Evolutionary conservation across 192 early-diverging fungal species (phyloP).

Genomic region (Coemansia sp.): DNA sequence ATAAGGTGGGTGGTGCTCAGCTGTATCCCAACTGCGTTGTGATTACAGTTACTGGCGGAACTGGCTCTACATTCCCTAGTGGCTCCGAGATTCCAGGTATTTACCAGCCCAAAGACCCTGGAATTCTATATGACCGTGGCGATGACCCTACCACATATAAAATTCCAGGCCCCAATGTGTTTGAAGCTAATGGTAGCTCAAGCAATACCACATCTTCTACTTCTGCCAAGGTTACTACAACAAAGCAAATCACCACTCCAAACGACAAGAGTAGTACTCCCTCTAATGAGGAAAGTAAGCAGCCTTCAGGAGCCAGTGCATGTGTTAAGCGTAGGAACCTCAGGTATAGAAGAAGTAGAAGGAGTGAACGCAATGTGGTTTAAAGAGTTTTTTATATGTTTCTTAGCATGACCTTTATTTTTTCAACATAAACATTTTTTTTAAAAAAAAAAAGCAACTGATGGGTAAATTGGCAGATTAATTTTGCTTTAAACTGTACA

Average conservation of each 20-base stretch:
- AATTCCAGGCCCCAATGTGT: constrained; percentile 21
- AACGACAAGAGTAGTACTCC: background rate
- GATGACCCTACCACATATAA: constrained; percentile 3
- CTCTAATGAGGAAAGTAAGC: background rate
- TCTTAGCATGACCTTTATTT: too few species aligned
- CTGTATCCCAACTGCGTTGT: constrained; percentile 29
- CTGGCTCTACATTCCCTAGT: background rate
- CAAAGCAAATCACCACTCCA: background rate
- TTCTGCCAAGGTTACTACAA: too few species aligned
- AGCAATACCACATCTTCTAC: background rate
- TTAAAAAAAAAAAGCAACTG: too few species aligned
- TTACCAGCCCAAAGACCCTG: constrained; percentile 13
- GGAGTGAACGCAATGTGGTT: too few species aligned
- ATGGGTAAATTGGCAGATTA: too few species aligned
- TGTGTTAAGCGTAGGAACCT: too few species aligned
- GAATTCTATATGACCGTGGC: constrained; percentile 14
- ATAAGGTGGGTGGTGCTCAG: constrained; percentile 11
- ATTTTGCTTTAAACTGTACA: too few species aligned
- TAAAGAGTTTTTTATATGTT: too few species aligned
- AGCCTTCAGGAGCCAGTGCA: background rate
- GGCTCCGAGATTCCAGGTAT: constrained; percentile 18
- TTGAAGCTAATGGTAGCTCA: background rate
- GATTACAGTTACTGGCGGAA: constrained; percentile 7
- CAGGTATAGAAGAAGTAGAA: too few species aligned
- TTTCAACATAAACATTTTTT: too few species aligned